Evolutionary conservation across 2,329 filamentous ascomycete species (phyloP).

Genomic region (Penicillium sp.): DNA sequence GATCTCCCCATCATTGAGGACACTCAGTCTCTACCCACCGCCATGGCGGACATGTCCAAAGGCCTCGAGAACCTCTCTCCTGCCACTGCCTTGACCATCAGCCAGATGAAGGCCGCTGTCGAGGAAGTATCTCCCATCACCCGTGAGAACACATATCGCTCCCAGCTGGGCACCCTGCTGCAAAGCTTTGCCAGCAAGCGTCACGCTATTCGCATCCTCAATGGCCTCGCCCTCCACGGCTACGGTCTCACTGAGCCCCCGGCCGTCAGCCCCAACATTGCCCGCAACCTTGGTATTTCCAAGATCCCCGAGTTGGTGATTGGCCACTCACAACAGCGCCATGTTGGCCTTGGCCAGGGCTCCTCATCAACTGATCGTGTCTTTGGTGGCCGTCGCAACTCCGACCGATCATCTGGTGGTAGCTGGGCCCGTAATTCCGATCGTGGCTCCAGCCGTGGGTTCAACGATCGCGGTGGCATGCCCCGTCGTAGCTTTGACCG

Average conservation of each 20-base stretch:
- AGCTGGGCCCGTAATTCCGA: slow-evolving; percentile 1
- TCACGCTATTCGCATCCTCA: slow-evolving; percentile 44
- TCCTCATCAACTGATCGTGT: not conserved
- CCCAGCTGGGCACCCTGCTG: slow-evolving; percentile 22
- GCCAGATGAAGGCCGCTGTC: slow-evolving; percentile 46
- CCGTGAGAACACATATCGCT: slow-evolving; percentile 32
- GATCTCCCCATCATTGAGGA: slow-evolving; percentile 55
- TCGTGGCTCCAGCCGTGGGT: slow-evolving; percentile 5
- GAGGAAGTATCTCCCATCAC: slow-evolving; percentile 19
- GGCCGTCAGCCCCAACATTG: slow-evolving; percentile 19
- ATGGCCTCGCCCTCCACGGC: slow-evolving; percentile 46
- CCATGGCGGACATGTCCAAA: slow-evolving; percentile 36
- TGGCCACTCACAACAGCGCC: not conserved
- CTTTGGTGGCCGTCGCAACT: not conserved
- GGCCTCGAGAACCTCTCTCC: slow-evolving; percentile 5
- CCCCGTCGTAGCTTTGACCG: not conserved
- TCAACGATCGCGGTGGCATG: not conserved
- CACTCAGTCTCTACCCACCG: slow-evolving; percentile 44
- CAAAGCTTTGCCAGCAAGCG: slow-evolving; percentile 35
- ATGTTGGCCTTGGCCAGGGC: not conserved
- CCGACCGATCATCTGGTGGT: not conserved
- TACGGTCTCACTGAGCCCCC: slow-evolving; percentile 49
- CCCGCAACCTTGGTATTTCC: slow-evolving; percentile 30
- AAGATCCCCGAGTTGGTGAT: slow-evolving; percentile 26
- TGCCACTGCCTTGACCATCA: slow-evolving; percentile 19